Percentiles rank a stretch among this genome's conserved stretches.
Evolutionary conservation across 129 eudicot species (phyloP).

Genomic region (Flaveria linearis): DNA sequence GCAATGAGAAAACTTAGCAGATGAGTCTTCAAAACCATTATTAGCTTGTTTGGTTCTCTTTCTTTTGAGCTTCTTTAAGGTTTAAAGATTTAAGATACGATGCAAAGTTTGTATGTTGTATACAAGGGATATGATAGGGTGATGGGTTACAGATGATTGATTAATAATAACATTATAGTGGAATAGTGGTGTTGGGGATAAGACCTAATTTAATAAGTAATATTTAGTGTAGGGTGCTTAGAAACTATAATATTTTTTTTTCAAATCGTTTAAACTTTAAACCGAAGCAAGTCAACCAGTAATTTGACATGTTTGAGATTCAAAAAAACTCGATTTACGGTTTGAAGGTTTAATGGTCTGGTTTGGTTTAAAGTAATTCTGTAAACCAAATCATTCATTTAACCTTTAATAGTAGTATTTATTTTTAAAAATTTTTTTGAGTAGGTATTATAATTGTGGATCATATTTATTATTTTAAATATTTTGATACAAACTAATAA

Average conservation of each 20-base stretch:
- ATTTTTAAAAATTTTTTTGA: too few species aligned
- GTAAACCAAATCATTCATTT: too few species aligned
- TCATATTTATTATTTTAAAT: not conserved
- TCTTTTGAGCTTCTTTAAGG: slow-evolving; percentile 30
- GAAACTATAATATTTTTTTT: not conserved
- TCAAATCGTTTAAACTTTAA: not conserved
- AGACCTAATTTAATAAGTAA: not conserved
- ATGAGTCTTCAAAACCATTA: slow-evolving; percentile 48
- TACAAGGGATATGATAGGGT: slow-evolving; percentile 16
- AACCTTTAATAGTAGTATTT: too few species aligned
- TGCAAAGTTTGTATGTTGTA: slow-evolving; percentile 41
- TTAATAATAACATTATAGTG: slow-evolving; percentile 14
- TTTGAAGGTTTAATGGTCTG: too few species aligned
- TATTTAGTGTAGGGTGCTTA: not conserved
- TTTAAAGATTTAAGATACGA: slow-evolving; percentile 35
- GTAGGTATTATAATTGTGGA: too few species aligned
- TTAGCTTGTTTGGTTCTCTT: slow-evolving; percentile 29
- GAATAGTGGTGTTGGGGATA: slow-evolving; percentile 45
- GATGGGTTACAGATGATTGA: slow-evolving; percentile 18
- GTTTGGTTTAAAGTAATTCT: too few species aligned
- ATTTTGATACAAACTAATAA: too few species aligned
- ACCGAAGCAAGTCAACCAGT: not conserved
- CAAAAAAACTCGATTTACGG: not conserved
- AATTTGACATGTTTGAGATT: not conserved
- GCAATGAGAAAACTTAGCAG: slow-evolving; percentile 62